Conservation (phyloP, 2,329 filamentous ascomycete genomes). For the Colletotrichum sp. region DNA sequence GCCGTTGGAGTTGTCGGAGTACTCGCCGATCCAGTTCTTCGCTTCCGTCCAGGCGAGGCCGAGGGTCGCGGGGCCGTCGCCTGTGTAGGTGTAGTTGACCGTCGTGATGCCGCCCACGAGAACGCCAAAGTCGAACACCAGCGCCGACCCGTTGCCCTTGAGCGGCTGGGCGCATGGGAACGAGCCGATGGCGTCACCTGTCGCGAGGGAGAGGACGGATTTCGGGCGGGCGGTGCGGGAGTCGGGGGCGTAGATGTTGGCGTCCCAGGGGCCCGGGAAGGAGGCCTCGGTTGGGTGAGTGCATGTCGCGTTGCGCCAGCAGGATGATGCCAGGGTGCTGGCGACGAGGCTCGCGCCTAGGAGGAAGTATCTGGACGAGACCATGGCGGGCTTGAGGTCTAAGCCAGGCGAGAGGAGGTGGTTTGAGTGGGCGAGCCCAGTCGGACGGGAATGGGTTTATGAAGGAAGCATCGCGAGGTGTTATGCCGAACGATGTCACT, state of each 20-base stretch:
- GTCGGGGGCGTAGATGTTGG: slow-evolving; percentile 60
- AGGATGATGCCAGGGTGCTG: slow-evolving; percentile 32
- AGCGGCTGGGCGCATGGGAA: slow-evolving; percentile 31
- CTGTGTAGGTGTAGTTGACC: slow-evolving; percentile 51
- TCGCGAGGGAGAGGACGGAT: slow-evolving; percentile 42
- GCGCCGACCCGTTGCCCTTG: slow-evolving; percentile 51
- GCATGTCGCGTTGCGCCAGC: slow-evolving; percentile 62
- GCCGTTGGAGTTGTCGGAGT: slow-evolving; percentile 54
- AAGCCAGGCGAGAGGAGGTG: background rate
- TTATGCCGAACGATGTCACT: background rate
- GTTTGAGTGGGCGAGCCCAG: background rate
- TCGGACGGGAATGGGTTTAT: background rate
- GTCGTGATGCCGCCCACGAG: slow-evolving; percentile 63
- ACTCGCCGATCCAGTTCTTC: slow-evolving; percentile 51
- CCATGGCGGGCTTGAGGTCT: background rate
- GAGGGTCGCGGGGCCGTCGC: slow-evolving; percentile 36
- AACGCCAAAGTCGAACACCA: slow-evolving; percentile 64
- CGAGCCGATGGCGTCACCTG: slow-evolving; percentile 31
- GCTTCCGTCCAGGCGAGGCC: slow-evolving; percentile 54
- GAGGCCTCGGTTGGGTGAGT: slow-evolving; percentile 51
- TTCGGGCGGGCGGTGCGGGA: slow-evolving; percentile 55
- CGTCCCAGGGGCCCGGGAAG: slow-evolving; percentile 63
- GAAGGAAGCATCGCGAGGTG: background rate
- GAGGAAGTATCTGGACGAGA: slow-evolving; percentile 30
- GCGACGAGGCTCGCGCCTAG: background rate